Conservation (phyloP, 1,139 yeast species). For the Blastobotrys raffinosifermentans region DNA sequence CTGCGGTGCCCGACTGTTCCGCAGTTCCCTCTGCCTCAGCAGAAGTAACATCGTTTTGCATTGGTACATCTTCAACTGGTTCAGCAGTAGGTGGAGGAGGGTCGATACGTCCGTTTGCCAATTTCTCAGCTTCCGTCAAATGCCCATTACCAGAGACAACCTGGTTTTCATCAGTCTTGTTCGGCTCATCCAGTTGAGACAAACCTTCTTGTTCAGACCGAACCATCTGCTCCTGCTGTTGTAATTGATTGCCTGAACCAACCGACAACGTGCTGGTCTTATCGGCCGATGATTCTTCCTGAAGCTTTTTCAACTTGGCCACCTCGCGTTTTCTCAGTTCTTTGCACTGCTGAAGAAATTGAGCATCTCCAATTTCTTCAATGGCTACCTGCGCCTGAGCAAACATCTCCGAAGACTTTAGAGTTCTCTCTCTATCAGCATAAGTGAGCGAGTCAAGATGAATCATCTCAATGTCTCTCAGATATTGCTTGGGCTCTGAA, state of each 20-base stretch:
- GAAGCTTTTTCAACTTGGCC: slow-evolving; percentile 17
- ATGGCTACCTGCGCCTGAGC: slow-evolving; percentile 95
- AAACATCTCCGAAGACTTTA: slow-evolving; percentile 92
- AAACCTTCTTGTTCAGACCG: no score
- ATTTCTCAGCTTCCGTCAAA: no score
- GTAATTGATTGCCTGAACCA: no score
- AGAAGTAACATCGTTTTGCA: slow-evolving; percentile 6
- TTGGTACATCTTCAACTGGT: slow-evolving; percentile 1
- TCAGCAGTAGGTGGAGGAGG: neutral
- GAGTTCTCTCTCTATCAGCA: slow-evolving; percentile 77
- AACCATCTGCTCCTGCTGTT: no score
- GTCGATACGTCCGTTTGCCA: no score
- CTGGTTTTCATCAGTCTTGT: no score
- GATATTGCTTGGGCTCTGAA: slow-evolving; percentile 85
- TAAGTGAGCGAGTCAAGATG: slow-evolving; percentile 67
- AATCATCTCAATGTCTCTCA: slow-evolving; percentile 78
- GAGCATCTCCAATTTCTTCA: slow-evolving; percentile 71
- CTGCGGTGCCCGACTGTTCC: slow-evolving; percentile 1
- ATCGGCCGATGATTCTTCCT: slow-evolving; percentile 33
- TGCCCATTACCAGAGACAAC: no score
- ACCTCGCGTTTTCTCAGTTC: slow-evolving; percentile 65
- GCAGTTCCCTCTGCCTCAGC: slow-evolving; percentile 4
- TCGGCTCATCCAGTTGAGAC: no score
- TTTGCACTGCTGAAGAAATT: slow-evolving; percentile 69
- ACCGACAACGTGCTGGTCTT: no score